These are phyloP conservation scores for Phtheirospermum japonicum DNA, from an alignment of 257 asterid genomes.

Conservation along the genomic window DNA sequence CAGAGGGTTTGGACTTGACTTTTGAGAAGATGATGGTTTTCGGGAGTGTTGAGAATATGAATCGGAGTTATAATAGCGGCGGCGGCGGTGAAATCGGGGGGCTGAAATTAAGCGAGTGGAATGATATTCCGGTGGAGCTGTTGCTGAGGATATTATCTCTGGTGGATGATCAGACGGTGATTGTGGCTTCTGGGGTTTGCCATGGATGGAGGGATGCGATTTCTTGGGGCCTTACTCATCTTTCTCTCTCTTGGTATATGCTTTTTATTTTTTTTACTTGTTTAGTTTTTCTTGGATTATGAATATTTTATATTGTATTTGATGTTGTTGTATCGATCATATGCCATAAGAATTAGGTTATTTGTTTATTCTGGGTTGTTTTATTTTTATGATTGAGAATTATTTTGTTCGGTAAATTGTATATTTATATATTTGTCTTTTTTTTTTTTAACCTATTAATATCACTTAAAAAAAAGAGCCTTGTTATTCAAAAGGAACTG, in stretches of 20 bases:
- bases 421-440: too few species aligned
- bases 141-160: slow-evolving; percentile 72
- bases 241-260: slow-evolving; percentile 81
- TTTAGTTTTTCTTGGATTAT: background rate
- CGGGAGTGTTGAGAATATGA: slow-evolving; percentile 30
- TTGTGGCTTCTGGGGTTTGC: slow-evolving; percentile 94
- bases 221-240: slow-evolving; percentile 76
- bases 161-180: slow-evolving; percentile 82
- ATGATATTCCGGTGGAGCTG: slow-evolving; percentile 87
- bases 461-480: too few species aligned
- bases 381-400: too few species aligned
- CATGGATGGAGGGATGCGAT: slow-evolving; percentile 96
- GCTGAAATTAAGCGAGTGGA: slow-evolving; percentile 70
- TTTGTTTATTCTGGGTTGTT: too few species aligned
- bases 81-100: slow-evolving; percentile 49
- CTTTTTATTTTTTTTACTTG: background rate
- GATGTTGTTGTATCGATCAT: background rate
- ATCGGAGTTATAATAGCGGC: slow-evolving; percentile 16
- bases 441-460: too few species aligned
- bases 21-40: slow-evolving; percentile 77
- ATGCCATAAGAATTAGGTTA: background rate
- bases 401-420: too few species aligned
- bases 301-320: background rate
- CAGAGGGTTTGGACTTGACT: slow-evolving; percentile 52
- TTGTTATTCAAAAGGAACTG: too few species aligned